Conservation (phyloP, 2,329 filamentous ascomycete genomes). For the Neoascochyta sp. region DNA sequence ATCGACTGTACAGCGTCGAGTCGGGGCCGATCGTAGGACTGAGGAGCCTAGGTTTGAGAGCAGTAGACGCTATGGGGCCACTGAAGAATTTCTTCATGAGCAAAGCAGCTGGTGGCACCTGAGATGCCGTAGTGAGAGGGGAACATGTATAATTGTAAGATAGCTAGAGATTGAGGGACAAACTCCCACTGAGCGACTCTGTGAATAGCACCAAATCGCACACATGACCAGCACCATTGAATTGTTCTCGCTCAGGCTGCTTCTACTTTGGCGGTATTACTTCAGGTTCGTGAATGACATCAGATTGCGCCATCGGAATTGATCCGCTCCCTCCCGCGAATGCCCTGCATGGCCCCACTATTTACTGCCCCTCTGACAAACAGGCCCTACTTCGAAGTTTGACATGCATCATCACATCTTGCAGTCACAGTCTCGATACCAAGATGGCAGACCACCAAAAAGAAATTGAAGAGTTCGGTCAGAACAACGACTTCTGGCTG, state of each 20-base stretch:
- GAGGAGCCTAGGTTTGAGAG: slow-evolving; percentile 70
- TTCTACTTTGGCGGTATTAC: no score
- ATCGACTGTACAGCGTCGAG: slow-evolving; percentile 83
- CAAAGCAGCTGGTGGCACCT: slow-evolving; percentile 47
- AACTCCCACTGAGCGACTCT: slow-evolving; percentile 1
- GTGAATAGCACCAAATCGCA: slow-evolving; percentile 1
- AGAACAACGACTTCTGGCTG: slow-evolving; percentile 76
- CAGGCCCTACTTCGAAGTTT: slow-evolving; percentile 1
- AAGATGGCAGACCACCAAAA: slow-evolving; percentile 27
- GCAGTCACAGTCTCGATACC: background rate
- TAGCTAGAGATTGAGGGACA: no score
- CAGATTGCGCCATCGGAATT: slow-evolving; percentile 14
- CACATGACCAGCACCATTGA: no score
- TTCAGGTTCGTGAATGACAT: no score
- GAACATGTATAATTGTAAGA: no score
- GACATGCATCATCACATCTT: background rate
- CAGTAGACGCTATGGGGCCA: slow-evolving; percentile 69
- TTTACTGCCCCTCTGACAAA: slow-evolving; percentile 13
- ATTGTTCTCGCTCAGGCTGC: no score
- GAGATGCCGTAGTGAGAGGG: slow-evolving; percentile 6
- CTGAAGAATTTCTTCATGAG: slow-evolving; percentile 87
- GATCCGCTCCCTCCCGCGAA: slow-evolving; percentile 1
- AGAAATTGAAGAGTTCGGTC: slow-evolving; percentile 33
- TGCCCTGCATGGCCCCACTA: slow-evolving; percentile 15
- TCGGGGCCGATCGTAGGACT: slow-evolving; percentile 76